Evolutionary conservation across 169 alveolate genomes (phyloP).

Genomic region (Perkinsus olseni): DNA sequence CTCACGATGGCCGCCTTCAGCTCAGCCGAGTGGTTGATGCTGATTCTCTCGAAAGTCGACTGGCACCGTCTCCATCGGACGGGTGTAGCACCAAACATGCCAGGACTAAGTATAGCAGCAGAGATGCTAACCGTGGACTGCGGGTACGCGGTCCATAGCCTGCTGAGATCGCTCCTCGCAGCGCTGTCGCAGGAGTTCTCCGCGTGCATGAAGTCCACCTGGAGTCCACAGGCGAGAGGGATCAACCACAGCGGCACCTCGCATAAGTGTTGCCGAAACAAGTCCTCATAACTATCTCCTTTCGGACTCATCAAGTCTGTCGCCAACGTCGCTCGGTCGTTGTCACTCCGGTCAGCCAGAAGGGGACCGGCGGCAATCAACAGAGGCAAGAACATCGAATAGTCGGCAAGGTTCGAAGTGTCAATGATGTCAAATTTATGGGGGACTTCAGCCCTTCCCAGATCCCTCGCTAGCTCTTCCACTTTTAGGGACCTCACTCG

Average conservation of each 20-base stretch:
- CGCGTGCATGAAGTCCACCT: background rate
- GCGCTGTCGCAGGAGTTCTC: background rate
- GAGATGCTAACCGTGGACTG: background rate
- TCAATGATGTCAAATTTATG: background rate
- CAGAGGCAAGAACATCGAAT: background rate
- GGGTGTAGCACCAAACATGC: background rate
- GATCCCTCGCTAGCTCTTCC: background rate
- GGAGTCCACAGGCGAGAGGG: background rate
- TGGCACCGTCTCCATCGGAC: background rate
- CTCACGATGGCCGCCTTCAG: too few species aligned
- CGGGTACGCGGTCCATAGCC: background rate
- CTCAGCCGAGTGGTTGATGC: too few species aligned
- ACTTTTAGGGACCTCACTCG: background rate
- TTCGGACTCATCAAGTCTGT: background rate
- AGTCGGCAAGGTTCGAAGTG: background rate
- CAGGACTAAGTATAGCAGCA: background rate
- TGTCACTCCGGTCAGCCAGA: background rate
- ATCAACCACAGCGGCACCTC: background rate
- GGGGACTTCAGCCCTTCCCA: background rate
- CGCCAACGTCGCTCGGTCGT: background rate
- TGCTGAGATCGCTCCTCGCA: background rate
- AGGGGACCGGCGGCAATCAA: background rate
- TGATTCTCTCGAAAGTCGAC: background rate
- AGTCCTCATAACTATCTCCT: background rate
- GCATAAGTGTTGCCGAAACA: background rate